Evolutionary conservation across 176 grass and related monocot genomes (phyloP), one percentile per base, ranked within the genome.

Genomic region (Guadua angustifolia): DNA sequence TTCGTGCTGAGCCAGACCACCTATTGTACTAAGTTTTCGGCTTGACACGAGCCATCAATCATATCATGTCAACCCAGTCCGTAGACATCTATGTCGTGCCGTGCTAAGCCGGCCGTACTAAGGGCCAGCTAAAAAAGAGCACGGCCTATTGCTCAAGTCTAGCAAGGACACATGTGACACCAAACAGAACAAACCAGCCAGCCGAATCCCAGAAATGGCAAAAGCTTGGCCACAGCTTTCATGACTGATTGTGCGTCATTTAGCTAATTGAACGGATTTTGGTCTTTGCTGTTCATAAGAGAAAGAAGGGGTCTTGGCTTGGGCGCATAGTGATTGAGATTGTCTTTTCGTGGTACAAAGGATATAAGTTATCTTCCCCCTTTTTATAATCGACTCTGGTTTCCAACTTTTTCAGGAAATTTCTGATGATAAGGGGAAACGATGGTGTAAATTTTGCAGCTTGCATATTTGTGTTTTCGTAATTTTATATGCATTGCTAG

Each of bases 181-280:
- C 14, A 35, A 21, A 57, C 26, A 26, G n/a, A 29, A 58, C 67
- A 73, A 21, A 21, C 16, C 40, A 46, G 80, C 25, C 68, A 72
- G 80, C 56, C 43, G 15, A 63, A 64, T 74, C 69, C 69, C 39
- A 74, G 47, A 16, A 49, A 24, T 50, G 55, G 69, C 56, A 50
- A 55, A 21, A 73, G 50, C 69, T 39, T 50, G 5, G 2, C 2
- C 52, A 21, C 18, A 21, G 29, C 42, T 62, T 64, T 58, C 57
- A 43, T 51, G 69, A 51, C 29, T 6, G 4, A 26, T 56, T 4
- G 7, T 13, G 21, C 17, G 65, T 57, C 79, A 26, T 36, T 18
- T 69, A 68, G 29, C 77, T 15, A 52, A 67, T 49, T 18, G 19
- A 80, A 63, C 7, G 17, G 11, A 24, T 16, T 59, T 15, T 3